Evolutionary conservation across 2,329 filamentous ascomycete species (phyloP).

Genomic region (Colletotrichum musae): DNA sequence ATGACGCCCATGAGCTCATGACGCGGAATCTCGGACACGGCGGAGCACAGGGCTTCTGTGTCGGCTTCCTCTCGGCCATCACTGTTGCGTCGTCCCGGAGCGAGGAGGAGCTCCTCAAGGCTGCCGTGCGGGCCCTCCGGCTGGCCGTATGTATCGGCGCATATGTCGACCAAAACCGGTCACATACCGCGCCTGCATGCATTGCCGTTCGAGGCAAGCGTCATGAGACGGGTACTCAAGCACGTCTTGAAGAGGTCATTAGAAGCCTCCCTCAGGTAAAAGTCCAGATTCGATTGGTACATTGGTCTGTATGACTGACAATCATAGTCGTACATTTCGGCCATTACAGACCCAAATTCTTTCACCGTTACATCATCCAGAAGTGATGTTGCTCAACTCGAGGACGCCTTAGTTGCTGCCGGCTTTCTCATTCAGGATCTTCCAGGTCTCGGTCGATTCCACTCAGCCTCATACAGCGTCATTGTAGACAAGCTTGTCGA

Average conservation of each 20-base stretch:
- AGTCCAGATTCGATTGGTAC: not conserved
- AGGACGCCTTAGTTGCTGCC: not conserved
- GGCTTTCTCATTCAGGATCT: slow-evolving; percentile 3
- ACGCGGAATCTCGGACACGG: not conserved
- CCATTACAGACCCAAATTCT: slow-evolving; percentile 4
- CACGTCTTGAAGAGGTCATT: not conserved
- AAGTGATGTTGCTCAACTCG: not conserved
- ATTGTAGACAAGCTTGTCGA: not conserved
- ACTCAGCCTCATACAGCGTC: not conserved
- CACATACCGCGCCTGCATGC: slow-evolving; percentile 44
- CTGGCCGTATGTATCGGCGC: slow-evolving; percentile 56
- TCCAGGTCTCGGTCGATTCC: slow-evolving; percentile 1
- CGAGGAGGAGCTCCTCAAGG: slow-evolving; percentile 47
- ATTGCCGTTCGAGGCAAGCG: not conserved
- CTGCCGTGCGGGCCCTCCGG: slow-evolving; percentile 55
- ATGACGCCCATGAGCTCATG: not conserved
- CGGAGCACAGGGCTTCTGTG: slow-evolving; percentile 53
- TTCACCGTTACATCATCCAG: slow-evolving; percentile 5
- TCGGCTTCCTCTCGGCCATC: slow-evolving; percentile 55
- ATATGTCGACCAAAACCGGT: slow-evolving; percentile 53
- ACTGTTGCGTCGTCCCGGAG: slow-evolving; percentile 51
- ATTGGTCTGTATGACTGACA: not conserved
- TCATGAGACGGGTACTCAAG: fast-evolving
- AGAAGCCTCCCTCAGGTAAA: slow-evolving; percentile 8
- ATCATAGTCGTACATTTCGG: slow-evolving; percentile 8